Evolutionary conservation across 2,329 filamentous ascomycete species (phyloP).

Genomic region (Samsoniella hepiali): DNA sequence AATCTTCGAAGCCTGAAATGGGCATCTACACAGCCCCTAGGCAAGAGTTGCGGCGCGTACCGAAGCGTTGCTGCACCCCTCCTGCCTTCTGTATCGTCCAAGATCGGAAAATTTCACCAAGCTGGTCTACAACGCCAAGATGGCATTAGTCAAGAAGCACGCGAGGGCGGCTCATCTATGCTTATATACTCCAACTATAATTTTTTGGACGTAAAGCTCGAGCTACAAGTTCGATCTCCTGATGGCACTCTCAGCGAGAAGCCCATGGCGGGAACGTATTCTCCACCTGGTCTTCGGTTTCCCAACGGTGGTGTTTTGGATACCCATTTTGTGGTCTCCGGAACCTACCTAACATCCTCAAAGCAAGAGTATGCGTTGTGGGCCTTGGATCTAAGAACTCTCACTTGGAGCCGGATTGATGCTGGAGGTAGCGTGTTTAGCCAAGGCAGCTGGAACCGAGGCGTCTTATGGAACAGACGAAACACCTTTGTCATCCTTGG

Average conservation of each 20-base stretch:
- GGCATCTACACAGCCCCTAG: conserved; percentile 83
- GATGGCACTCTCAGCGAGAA: conserved; percentile 84
- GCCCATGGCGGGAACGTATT: conserved; percentile 81
- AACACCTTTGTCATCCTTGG: conserved; percentile 96
- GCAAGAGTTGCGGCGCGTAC: conserved; percentile 93
- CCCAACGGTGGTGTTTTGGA: conserved; percentile 95
- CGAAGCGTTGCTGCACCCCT: conserved; percentile 90
- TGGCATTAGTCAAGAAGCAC: conserved; percentile 48
- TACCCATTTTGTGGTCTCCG: conserved; percentile 94
- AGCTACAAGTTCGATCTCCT: conserved; percentile 81
- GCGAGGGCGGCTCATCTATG: conserved; percentile 68
- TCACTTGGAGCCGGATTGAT: conserved; percentile 95
- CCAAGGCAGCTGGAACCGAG: conserved; percentile 96
- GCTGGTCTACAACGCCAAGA: conserved; percentile 42
- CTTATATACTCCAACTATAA: conserved; percentile 99
- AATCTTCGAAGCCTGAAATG: conserved; percentile 93
- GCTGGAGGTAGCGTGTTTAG: conserved; percentile 92
- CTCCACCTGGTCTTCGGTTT: conserved; percentile 88
- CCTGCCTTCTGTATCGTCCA: conserved; percentile 59
- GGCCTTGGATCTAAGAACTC: conserved; percentile 82
- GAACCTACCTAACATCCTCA: conserved; percentile 93
- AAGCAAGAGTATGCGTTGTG: conserved; percentile 98
- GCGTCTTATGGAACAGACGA: conserved; percentile 85
- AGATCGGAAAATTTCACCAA: conserved; percentile 60
- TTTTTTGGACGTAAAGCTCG: conserved; percentile 93